Percentiles rank a stretch among this genome's conserved stretches.
phyloP scores from a whole-genome alignment of 495 filamentous ascomycete species.

The Halenospora varia region DNA sequence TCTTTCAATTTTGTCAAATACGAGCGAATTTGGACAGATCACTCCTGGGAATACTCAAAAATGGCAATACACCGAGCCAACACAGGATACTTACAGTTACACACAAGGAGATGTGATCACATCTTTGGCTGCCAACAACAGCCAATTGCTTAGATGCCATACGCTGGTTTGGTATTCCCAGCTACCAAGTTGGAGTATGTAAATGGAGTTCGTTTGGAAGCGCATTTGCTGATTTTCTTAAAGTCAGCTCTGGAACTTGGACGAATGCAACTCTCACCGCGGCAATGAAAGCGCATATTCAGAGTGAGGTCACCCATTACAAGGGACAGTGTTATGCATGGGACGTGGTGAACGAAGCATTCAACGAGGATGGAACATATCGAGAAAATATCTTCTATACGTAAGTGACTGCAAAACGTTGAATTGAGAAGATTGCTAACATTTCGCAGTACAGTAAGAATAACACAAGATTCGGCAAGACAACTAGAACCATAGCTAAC shows the following conservation, averaged over 20 bases:
- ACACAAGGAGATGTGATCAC: constrained; percentile 48
- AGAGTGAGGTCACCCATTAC: constrained; percentile 47
- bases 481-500: background rate
- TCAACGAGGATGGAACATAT: constrained; percentile 62
- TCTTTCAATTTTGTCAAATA: constrained; percentile 25
- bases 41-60: constrained; percentile 35
- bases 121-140: constrained; percentile 45
- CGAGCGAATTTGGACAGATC: constrained; percentile 44
- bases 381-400: constrained; percentile 53
- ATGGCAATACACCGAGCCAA: constrained; percentile 48
- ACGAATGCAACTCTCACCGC: constrained; percentile 48
- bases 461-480: background rate
- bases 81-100: constrained; percentile 43
- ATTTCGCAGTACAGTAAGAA: background rate
- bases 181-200: constrained; percentile 52
- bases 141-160: constrained; percentile 54
- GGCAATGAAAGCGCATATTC: constrained; percentile 50
- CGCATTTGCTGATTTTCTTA: constrained; percentile 1
- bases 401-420: constrained; percentile 22
- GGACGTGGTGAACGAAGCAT: constrained; percentile 69
- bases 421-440: background rate
- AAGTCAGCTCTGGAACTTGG: constrained; percentile 53
- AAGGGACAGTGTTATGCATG: constrained; percentile 46
- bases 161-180: constrained; percentile 60
- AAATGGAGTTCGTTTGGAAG: background rate